Evolutionary conservation across 164 flowering plant genomes (phyloP).

Genomic region (Berberis vulgaris): DNA sequence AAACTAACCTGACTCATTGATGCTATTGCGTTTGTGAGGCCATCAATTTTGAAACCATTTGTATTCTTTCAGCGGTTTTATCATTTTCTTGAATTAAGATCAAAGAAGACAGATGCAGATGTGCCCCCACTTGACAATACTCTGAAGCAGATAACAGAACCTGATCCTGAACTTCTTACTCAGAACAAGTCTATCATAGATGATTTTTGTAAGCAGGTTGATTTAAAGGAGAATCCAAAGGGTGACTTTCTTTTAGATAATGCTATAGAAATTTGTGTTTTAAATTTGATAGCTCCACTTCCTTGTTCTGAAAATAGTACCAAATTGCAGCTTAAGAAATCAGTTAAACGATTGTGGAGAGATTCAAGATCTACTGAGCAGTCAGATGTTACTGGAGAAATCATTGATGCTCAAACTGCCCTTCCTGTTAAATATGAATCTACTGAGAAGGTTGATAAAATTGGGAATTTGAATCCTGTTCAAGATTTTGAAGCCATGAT

Average conservation of each 20-base stretch:
- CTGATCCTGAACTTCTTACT: constrained; percentile 60
- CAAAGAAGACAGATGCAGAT: constrained; percentile 64
- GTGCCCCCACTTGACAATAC: constrained; percentile 82
- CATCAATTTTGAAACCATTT: background rate
- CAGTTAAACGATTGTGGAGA: constrained; percentile 31
- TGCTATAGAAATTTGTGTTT: background rate
- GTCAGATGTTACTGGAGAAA: constrained; percentile 16
- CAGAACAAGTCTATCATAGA: constrained; percentile 41
- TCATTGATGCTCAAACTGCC: constrained; percentile 16
- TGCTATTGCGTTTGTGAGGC: background rate
- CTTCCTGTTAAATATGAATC: constrained; percentile 20
- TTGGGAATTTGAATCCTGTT: constrained; percentile 55
- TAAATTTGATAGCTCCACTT: background rate
- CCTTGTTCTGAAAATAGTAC: constrained; percentile 1
- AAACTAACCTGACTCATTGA: background rate
- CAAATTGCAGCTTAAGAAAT: constrained; percentile 66
- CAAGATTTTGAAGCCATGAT: constrained; percentile 92
- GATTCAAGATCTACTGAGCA: constrained; percentile 58
- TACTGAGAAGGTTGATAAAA: constrained; percentile 29
- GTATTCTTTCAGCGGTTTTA: constrained; percentile 63
- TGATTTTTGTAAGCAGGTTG: constrained; percentile 47
- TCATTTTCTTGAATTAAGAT: constrained; percentile 61
- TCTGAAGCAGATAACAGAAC: constrained; percentile 65
- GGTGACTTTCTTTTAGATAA: constrained; percentile 17
- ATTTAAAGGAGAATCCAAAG: constrained; percentile 76